Evolutionary conservation across 352 stramenopile species (phyloP).

Genomic region (Phytophthora litchii): DNA sequence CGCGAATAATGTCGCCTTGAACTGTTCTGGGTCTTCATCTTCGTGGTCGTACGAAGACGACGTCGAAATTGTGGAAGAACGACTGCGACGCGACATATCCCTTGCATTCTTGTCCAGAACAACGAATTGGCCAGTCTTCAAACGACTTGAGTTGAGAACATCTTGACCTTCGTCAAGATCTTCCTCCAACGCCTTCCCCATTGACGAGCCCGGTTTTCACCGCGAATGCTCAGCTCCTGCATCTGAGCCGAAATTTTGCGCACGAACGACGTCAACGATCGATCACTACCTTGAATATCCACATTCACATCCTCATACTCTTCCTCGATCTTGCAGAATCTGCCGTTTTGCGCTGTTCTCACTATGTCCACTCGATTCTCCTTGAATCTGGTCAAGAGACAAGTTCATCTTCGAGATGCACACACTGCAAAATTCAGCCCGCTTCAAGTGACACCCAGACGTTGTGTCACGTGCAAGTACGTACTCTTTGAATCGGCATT

Average conservation of each 20-base stretch:
- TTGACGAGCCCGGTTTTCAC: constrained; percentile 11
- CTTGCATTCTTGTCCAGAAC: constrained; percentile 1
- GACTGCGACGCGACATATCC: constrained; percentile 13
- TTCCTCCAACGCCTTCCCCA: constrained; percentile 8
- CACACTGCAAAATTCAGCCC: constrained; percentile 16
- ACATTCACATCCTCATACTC: constrained; percentile 3
- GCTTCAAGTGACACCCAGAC: constrained; percentile 7
- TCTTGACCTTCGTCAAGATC: constrained; percentile 14
- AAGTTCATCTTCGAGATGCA: constrained; percentile 18
- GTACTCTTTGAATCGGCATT: constrained; percentile 16
- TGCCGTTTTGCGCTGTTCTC: neutral
- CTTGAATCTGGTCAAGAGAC: constrained; percentile 7
- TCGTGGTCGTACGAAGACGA: constrained; percentile 11
- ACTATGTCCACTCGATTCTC: neutral
- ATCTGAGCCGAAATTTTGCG: constrained; percentile 20
- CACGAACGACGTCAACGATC: constrained; percentile 20
- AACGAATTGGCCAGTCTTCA: constrained; percentile 1
- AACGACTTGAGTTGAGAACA: constrained; percentile 13
- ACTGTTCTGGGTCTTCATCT: constrained; percentile 4
- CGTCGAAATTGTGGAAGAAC: constrained; percentile 17
- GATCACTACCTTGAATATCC: constrained; percentile 18
- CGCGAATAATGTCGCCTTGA: constrained; percentile 20
- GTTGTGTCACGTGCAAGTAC: constrained; percentile 19
- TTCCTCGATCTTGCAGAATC: constrained; percentile 3
- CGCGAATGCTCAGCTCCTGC: constrained; percentile 15